Base-by-base conservation (phyloP, 768 basidiomycete genomes). In the Mrakia frigida region DNA sequence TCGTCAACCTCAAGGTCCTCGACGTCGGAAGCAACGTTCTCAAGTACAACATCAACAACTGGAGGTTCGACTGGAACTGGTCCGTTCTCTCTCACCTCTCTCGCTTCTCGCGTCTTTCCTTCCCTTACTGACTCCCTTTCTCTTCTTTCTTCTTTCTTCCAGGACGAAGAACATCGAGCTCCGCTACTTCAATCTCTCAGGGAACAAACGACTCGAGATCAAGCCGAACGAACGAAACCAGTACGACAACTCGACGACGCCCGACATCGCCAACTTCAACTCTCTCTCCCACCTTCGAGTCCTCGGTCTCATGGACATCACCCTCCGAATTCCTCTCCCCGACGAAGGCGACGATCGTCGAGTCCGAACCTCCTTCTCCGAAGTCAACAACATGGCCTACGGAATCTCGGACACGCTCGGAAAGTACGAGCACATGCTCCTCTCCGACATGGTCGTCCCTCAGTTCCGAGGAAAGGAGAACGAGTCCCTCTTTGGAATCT, bases 31-130 rank as follows among this genome's bases (percentile, higher is more conserved):
- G 91, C 82, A 99, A 99, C 82, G 83, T 89, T 73, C 86, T 99
- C 83, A 93, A 92, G 87, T 98, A 98, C 84, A 99, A 98, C 82
- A 94, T 97, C 80, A 92, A 93, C 80, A 99, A 99, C 81, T 94
- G 91, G 91, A 93, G 96, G 82, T 98, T 94, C 83, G 97, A 99
- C 84, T 98, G 95, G 95, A 98, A 99, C 82, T 98, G 97, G 96
- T 96, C 79, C 69, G 88, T 85, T 21, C 23, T 39, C 35, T 59
- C 14, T 4, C 33, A 1, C 52, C 37, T 23, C 33, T 75, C 37
- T 43, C 52, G 31, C 21, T 3, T 63, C 31, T 50, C 37, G 23
- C 13, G 43, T 31, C 25, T 11, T 50, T 2, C n/a, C 33, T 43
- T 61, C 71, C 46, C 13, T 21, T 41, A 39, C 52, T 43, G 25